Base-by-base conservation (phyloP, 1,284 basidiomycete genomes). In the Trametes polyzona region DNA sequence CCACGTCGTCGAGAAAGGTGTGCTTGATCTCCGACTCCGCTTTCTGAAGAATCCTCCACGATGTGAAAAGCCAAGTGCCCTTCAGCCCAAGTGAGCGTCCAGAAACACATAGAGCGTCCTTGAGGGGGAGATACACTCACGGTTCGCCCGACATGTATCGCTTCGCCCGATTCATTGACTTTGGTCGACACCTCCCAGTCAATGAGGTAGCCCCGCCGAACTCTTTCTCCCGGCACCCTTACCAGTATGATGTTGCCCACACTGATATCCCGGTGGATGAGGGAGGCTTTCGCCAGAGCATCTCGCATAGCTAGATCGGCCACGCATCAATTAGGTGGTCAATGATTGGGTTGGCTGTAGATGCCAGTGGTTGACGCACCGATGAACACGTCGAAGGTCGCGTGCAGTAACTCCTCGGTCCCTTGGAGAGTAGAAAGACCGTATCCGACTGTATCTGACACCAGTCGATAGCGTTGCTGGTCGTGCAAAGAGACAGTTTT, bases 161-260 rank as follows among this genome's bases (percentile, higher is more conserved):
- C n/a, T n/a, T n/a, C n/a, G n/a, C n/a, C n/a, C 0, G 47, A 6
- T 9, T 49, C 49, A 12, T 58, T 49, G 16, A 52, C 33, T 16
- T 19, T 16, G 29, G 33, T 42, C 6, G 59, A 57, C 14, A 29
- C 35, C 16, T 58, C 59, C 59, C 59, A 61, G 17, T 61, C 59
- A 11, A 61, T 52, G 33, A 61, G 43, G 27, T 58, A 61, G 1
- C 59, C 55, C 30, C n/a, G 23, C 2, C 59, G 48, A 5, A 48
- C n/a, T 3, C 11, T 4, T 4, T 19, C 24, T 6, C 29, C 52
- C 2, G 47, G 33, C 24, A 47, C 52, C 21, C 47, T 51, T 5
- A 61, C 52, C 2, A 62, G 47, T 2, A 62, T 51, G 29, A 62
- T 59, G 32, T 62, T 62, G 4, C 51, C 51, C 4, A 58, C 3